Evolutionary conservation across 2,329 filamentous ascomycete species (phyloP), one percentile per base, ranked within the genome.

Genomic region (Ceratocystis cubensis): DNA sequence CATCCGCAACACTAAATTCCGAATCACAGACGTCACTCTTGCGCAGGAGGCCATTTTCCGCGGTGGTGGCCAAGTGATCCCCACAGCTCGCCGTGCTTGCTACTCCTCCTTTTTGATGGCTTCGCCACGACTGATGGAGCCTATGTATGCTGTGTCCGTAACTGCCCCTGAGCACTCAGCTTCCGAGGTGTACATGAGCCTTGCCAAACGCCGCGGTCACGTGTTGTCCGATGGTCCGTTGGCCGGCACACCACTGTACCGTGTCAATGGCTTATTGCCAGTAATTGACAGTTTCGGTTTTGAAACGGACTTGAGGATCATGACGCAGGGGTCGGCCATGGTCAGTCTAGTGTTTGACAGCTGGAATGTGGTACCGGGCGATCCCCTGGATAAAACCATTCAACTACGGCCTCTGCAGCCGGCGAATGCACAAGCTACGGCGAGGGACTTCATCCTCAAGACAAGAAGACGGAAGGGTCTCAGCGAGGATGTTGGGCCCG

Each of bases 221-320:
- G 93, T 99, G 33, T 80, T 99, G 30, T 87, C 89, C n/a, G 94
- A 99, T 74, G 91, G 90, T 0, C 92, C 92, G 15, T 90, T 99
- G 69, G 91, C 93, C 0, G 94, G 94, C 28, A 97, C 94, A 8
- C 94, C 93, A 3, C 82, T 99, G 10, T 97, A 96, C 77, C 88
- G 89, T 25, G 92, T 96, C 65, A 89, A 87, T 72, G 94, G 94
- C 2, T 81, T 97, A 63, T 86, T 99, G 66, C 94, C 94, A 8
- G 94, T 97, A 68, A 96, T 99, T 73, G 94, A 99, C 78, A 91
- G 87, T 37, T 99, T 99, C 73, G 94, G 94, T 22, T 97, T 99
- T 76, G 94, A 99, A 79, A 97, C 94, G 15, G 94, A 99, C 78
- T 81, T 99, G 67, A 83, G 94, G 69, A 97, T 97, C 73, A 92